Conservation (phyloP, 208 protist genomes). For the Crithidia fasciculata region DNA sequence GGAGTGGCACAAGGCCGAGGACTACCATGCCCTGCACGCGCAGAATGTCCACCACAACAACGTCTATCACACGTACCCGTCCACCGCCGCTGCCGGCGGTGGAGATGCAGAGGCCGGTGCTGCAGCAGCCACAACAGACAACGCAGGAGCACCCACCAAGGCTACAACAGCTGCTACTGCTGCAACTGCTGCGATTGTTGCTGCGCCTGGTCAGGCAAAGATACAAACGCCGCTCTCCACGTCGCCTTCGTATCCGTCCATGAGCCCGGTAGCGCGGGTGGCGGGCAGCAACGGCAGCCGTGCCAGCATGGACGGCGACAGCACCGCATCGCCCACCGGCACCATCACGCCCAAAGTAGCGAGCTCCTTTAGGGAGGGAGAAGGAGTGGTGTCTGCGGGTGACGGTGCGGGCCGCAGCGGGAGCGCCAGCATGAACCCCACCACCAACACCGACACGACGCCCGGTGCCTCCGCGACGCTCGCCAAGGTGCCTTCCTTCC, state of each 20-base stretch:
- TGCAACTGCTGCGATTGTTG: background rate
- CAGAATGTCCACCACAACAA: constrained; percentile 36
- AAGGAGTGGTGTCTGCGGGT: background rate
- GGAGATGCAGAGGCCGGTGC: background rate
- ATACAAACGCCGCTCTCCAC: constrained; percentile 15
- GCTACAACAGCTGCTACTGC: too few relatives aligned
- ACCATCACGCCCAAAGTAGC: background rate
- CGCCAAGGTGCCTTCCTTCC: background rate
- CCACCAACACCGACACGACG: background rate
- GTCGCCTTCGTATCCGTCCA: constrained; percentile 1
- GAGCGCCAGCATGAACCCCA: background rate
- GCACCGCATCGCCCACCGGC: background rate
- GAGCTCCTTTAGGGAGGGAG: background rate
- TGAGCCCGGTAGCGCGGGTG: background rate
- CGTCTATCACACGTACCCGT: constrained; percentile 18
- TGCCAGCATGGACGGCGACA: background rate
- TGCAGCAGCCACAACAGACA: background rate
- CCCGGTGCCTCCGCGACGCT: background rate
- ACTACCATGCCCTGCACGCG: constrained; percentile 36
- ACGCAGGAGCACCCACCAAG: background rate
- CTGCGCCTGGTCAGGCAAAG: background rate
- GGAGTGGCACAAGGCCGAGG: constrained; percentile 46
- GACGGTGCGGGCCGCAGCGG: background rate
- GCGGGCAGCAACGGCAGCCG: background rate
- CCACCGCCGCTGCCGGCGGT: background rate